Conservation (phyloP, 495 filamentous ascomycete species). For the Aspergillus sclerotiicarbonarius region DNA sequence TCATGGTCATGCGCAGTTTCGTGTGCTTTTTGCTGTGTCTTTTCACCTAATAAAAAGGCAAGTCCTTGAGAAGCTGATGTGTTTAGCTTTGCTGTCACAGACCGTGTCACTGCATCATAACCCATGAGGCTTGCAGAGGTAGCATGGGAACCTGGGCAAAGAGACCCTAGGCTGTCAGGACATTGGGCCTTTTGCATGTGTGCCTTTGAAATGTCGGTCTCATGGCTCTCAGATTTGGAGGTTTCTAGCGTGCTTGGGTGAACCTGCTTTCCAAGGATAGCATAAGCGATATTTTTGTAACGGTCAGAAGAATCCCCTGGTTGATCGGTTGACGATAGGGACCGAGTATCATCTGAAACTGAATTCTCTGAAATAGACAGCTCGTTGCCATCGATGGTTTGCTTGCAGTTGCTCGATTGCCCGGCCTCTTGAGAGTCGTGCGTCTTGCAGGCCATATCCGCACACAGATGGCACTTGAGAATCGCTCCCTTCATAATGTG, state of each 20-base stretch:
- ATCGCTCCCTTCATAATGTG: neutral
- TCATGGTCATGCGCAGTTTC: neutral
- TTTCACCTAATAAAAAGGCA: neutral
- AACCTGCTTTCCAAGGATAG: neutral
- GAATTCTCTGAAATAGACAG: neutral
- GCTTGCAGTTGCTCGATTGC: neutral
- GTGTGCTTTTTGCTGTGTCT: neutral
- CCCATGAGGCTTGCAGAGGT: neutral
- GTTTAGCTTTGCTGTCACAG: neutral
- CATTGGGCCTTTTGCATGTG: neutral
- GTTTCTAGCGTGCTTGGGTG: neutral
- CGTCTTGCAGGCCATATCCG: neutral
- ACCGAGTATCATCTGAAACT: neutral
- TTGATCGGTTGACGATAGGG: neutral
- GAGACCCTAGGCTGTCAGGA: neutral
- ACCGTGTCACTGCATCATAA: neutral
- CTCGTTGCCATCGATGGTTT: neutral
- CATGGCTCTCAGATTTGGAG: too few species aligned
- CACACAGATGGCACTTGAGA: constrained; percentile 9
- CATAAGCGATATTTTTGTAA: neutral
- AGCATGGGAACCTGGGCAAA: neutral
- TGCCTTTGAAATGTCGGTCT: too few species aligned
- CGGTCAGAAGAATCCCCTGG: neutral
- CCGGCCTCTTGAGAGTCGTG: neutral
- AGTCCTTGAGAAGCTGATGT: neutral